phyloP scores from a whole-genome alignment of 163 green algal species.

The Scenedesmus sp. region DNA sequence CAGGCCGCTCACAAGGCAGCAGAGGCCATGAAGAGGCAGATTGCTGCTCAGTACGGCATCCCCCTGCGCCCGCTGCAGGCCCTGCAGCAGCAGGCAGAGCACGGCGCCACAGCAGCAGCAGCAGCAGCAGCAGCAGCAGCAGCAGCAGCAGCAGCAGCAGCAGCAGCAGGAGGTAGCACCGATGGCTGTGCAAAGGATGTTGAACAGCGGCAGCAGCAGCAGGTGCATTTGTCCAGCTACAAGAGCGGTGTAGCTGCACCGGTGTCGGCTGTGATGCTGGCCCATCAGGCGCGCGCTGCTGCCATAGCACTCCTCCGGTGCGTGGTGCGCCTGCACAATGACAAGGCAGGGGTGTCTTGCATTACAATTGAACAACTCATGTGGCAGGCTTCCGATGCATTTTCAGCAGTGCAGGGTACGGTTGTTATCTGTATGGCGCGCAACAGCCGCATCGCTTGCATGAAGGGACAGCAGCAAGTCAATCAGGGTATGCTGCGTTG shows the following conservation, averaged over 20 bases:
- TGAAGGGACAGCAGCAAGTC: no score
- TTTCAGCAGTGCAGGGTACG: no score
- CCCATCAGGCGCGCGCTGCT: slow-evolving; percentile 60
- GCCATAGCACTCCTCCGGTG: slow-evolving; percentile 63
- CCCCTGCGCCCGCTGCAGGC: slow-evolving; percentile 73
- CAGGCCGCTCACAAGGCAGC: slow-evolving; percentile 78
- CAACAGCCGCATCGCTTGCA: no score
- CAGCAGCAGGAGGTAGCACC: neutral
- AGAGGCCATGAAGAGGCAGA: slow-evolving; percentile 79
- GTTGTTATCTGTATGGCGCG: no score
- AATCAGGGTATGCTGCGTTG: no score
- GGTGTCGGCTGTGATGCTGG: slow-evolving; percentile 42
- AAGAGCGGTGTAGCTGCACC: neutral
- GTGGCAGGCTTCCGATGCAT: neutral
- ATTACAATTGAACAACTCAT: no score
- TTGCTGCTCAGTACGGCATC: slow-evolving; percentile 76
- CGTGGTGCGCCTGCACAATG: neutral
- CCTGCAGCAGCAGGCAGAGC: slow-evolving; percentile 17
- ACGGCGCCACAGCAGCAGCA: neutral
- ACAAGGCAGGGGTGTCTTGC: no score
- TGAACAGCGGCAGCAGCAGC: slow-evolving; percentile 20
- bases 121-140: slow-evolving; percentile 16
- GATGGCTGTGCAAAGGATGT: neutral
- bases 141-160: slow-evolving; percentile 27
- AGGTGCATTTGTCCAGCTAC: slow-evolving; percentile 11